Percentiles rank a stretch among this genome's conserved stretches.
These are phyloP conservation scores for Thozetella sp. DNA, from an alignment of 495 filamentous ascomycete species.

Conservation along the genomic window DNA sequence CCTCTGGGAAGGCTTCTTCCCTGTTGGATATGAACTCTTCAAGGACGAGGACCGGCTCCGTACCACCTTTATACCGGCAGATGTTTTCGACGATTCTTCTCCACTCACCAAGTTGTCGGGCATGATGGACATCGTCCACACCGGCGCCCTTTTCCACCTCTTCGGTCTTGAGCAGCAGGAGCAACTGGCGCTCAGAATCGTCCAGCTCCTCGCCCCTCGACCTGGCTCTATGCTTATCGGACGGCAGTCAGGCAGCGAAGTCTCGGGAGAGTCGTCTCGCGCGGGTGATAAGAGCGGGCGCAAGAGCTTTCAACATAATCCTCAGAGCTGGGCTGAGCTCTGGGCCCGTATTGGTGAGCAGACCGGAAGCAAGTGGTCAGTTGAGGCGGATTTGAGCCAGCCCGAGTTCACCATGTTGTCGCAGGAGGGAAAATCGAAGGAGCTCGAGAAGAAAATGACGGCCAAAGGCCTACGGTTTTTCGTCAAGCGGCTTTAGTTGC, in stretches of 20 bases:
- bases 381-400: slow-evolving; percentile 30
- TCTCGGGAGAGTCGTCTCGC: slow-evolving; percentile 8
- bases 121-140: slow-evolving; percentile 56
- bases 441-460: too few relatives aligned
- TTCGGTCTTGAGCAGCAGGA: slow-evolving; percentile 57
- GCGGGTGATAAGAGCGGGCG: slow-evolving; percentile 1
- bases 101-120: slow-evolving; percentile 28
- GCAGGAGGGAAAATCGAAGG: too few relatives aligned
- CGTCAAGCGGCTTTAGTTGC: too few relatives aligned
- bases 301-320: slow-evolving; percentile 38
- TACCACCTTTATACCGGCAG: slow-evolving; percentile 42
- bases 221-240: slow-evolving; percentile 37
- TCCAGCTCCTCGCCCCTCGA: slow-evolving; percentile 38
- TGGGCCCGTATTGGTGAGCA: slow-evolving; percentile 43
- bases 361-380: slow-evolving; percentile 39
- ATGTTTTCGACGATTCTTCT: slow-evolving; percentile 47
- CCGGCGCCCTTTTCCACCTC: slow-evolving; percentile 59
- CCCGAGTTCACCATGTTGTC: background rate
- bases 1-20: slow-evolving; percentile 42
- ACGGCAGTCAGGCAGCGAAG: slow-evolving; percentile 35
- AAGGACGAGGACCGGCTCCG: slow-evolving; percentile 38
- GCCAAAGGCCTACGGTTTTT: too few relatives aligned
- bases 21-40: slow-evolving; percentile 53
- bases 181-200: slow-evolving; percentile 39
- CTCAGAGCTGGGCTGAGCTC: slow-evolving; percentile 38